These are phyloP conservation scores for Acanthamoeba royreba DNA, from an alignment of 208 protist genomes.

Conservation along the genomic window DNA sequence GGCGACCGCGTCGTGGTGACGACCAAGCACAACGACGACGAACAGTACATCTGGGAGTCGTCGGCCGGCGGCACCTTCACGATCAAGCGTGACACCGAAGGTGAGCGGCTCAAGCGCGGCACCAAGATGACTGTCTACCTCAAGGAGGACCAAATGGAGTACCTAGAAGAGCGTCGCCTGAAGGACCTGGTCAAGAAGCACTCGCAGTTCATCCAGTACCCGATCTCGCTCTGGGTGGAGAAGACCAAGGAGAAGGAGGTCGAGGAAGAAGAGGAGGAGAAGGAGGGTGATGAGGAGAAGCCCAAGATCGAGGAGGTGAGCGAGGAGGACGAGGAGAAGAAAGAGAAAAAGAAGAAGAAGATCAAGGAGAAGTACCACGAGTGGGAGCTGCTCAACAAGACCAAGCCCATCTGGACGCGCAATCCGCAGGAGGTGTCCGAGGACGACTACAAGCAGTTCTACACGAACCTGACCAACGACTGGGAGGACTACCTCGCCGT, in stretches of 20 bases:
- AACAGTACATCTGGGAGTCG: slow-evolving; percentile 97
- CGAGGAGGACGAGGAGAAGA: slow-evolving; percentile 74
- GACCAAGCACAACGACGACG: slow-evolving; percentile 97
- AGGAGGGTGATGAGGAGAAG: slow-evolving; percentile 66
- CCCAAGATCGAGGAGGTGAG: slow-evolving; percentile 75
- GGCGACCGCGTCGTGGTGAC: slow-evolving; percentile 95
- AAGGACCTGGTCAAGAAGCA: slow-evolving; percentile 99
- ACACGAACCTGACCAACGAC: slow-evolving; percentile 97
- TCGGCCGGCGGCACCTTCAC: slow-evolving; percentile 96
- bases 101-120: slow-evolving; percentile 90
- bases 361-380: slow-evolving; percentile 86
- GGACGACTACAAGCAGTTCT: slow-evolving; percentile 98
- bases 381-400: slow-evolving; percentile 97
- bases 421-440: slow-evolving; percentile 93
- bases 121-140: slow-evolving; percentile 95
- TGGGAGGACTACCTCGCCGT: slow-evolving; percentile 95
- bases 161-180: slow-evolving; percentile 89
- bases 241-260: slow-evolving; percentile 95
- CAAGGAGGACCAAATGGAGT: slow-evolving; percentile 96
- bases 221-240: slow-evolving; percentile 93
- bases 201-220: slow-evolving; percentile 99
- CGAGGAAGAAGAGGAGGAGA: slow-evolving; percentile 84
- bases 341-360: slow-evolving; percentile 81
- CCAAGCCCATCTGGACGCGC: slow-evolving; percentile 97
- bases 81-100: slow-evolving; percentile 82